A percentile compares a stretch with the other conserved stretches of the same genome.
These are phyloP conservation scores for Coniochaeta pulveracea DNA, from an alignment of 2,329 filamentous ascomycete species.

Conservation along the genomic window DNA sequence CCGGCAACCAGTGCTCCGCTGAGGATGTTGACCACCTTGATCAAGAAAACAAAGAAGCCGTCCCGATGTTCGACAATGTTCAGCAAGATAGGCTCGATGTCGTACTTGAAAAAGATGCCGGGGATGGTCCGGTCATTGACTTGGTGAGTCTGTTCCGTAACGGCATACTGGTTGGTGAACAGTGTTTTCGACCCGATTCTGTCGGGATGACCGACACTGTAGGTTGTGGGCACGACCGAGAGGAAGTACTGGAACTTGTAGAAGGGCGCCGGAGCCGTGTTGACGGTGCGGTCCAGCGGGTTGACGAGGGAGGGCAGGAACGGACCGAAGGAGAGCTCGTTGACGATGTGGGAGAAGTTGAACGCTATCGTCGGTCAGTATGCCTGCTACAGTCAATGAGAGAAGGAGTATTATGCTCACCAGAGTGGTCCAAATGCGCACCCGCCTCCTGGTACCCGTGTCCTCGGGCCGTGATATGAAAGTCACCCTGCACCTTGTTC, in stretches of 20 bases:
- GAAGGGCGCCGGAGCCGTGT: conserved; percentile 65
- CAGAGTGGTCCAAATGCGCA: conserved; percentile 66
- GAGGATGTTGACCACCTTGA: conserved; percentile 83
- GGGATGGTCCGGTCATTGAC: conserved; percentile 64
- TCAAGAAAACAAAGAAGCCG: conserved; percentile 59
- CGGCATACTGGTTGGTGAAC: conserved; percentile 95
- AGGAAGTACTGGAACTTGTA: conserved; percentile 98
- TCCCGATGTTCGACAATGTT: conserved; percentile 74
- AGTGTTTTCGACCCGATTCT: conserved; percentile 44
- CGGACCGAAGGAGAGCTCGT: conserved; percentile 92
- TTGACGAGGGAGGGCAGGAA: conserved; percentile 91
- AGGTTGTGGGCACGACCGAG: conserved; percentile 87
- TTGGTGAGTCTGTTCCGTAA: conserved; percentile 72
- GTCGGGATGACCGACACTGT: conserved; percentile 48
- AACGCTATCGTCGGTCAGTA: conserved; percentile 45
- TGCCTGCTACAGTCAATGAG: not conserved
- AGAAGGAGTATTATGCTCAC: conserved; percentile 37
- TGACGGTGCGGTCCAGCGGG: conserved; percentile 84
- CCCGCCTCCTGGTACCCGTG: conserved; percentile 86
- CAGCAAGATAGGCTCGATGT: conserved; percentile 90
- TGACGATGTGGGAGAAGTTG: conserved; percentile 96
- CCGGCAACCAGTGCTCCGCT: conserved; percentile 86
- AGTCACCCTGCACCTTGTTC: conserved; percentile 96
- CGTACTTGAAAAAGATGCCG: conserved; percentile 96
- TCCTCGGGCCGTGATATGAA: conserved; percentile 90